A percentile compares a stretch with the other conserved stretches of the same genome.
Conservation (phyloP, 768 basidiomycete genomes). For the Rhizopogon vulgaris region DNA sequence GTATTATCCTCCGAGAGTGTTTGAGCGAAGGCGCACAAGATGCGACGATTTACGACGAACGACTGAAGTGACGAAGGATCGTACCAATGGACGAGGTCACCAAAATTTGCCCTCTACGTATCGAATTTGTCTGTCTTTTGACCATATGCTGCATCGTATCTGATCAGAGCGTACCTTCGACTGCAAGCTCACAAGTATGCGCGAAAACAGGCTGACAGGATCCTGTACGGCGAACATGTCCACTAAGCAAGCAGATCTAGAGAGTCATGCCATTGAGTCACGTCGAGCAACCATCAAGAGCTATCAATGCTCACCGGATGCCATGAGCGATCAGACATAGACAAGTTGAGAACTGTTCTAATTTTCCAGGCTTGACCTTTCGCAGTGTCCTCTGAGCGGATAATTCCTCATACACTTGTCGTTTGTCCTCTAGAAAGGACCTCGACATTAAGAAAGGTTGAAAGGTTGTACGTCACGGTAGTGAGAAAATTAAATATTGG, state of each 20-base stretch:
- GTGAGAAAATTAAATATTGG: too few species aligned
- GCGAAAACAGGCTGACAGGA: conserved; percentile 28
- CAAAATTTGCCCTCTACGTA: conserved; percentile 27
- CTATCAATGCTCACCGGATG: conserved; percentile 30
- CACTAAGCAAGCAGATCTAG: conserved; percentile 45
- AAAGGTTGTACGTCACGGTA: too few species aligned
- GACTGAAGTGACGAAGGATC: conserved; percentile 44
- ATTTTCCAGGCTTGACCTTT: conserved; percentile 7
- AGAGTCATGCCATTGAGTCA: not conserved
- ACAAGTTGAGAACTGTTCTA: conserved; percentile 32
- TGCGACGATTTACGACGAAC: conserved; percentile 44
- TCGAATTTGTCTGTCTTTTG: not conserved
- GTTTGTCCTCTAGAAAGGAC: not conserved
- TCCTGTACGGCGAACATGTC: conserved; percentile 35
- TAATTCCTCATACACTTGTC: conserved; percentile 2
- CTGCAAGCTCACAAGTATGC: conserved; percentile 35
- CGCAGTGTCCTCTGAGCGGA: conserved; percentile 4
- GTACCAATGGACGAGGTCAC: conserved; percentile 36
- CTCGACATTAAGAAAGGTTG: not conserved
- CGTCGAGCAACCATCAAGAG: not conserved
- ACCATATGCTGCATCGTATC: not conserved
- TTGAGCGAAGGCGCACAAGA: conserved; percentile 9
- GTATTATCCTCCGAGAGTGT: conserved; percentile 6
- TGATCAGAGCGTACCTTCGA: conserved; percentile 25
- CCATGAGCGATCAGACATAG: conserved; percentile 35